Percentiles rank a stretch among this genome's conserved stretches.
phyloP scores from a whole-genome alignment of 805 yeast genomes.

The Suhomyces xylopsoci region DNA sequence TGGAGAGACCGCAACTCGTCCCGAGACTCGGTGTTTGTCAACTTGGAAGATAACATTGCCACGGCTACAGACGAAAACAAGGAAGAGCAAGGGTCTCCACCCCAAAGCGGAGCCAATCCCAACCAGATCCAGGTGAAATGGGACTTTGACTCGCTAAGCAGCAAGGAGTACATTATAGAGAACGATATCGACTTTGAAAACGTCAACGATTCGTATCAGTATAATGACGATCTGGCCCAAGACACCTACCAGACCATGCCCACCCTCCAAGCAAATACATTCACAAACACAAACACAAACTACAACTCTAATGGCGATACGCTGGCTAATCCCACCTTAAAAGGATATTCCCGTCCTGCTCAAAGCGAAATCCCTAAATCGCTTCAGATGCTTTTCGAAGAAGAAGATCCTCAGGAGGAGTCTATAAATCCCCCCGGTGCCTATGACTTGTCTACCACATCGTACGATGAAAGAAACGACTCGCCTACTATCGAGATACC shows the following conservation, averaged over 20 bases:
- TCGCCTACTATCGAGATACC: slow-evolving; percentile 73
- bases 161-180: slow-evolving; percentile 69
- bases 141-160: slow-evolving; percentile 85
- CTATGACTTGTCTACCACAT: slow-evolving; percentile 2
- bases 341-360: not conserved
- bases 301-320: not conserved
- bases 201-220: slow-evolving; percentile 21
- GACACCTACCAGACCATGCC: slow-evolving; percentile 29
- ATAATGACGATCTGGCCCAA: slow-evolving; percentile 17
- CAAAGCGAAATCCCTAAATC: slow-evolving; percentile 64
- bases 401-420: slow-evolving; percentile 16
- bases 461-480: slow-evolving; percentile 34
- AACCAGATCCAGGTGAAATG: slow-evolving; percentile 56
- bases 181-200: slow-evolving; percentile 53
- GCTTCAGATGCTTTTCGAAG: slow-evolving; percentile 66
- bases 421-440: not conserved
- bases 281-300: slow-evolving; percentile 8
- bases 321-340: slow-evolving; percentile 2
- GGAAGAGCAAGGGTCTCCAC: not conserved
- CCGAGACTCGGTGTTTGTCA: slow-evolving; percentile 47
- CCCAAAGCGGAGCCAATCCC: not conserved
- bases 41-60: slow-evolving; percentile 13
- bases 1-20: slow-evolving; percentile 70
- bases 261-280: slow-evolving; percentile 17
- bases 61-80: not conserved